Evolutionary conservation across 225 moss, liverwort and hornwort genomes (phyloP), one percentile per base, ranked within the genome.

Genomic region (Marchantia paleacea): DNA sequence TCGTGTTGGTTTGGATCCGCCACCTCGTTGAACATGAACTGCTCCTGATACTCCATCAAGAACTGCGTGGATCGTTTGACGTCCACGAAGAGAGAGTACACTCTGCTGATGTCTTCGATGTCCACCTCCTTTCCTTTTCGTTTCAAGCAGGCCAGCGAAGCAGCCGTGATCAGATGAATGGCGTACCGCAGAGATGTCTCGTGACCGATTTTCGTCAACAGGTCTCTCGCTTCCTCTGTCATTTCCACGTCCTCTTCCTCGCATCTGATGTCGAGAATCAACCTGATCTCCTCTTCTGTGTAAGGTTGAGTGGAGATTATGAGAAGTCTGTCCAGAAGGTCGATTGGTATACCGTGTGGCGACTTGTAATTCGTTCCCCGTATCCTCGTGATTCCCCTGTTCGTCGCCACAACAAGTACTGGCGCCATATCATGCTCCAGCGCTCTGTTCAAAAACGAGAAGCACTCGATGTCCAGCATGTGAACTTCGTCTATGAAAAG

Each of bases 211-310:
- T 94, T 94, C 18, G 92, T 92, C 13, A 94, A 85, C 6, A 94
- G 90, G 16, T 91, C 90, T 74, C 84, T 87, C 16, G 85, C 90
- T 50, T 94, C 92, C 10, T 92, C 92, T 25, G 91, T 85, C 92
- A 94, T 94, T 78, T 94, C 92, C 0, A 92, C 94, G 50, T 94
- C 94, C 77, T 94, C 92, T 75, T 94, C 92, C 81, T 94, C 94
- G 31, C 94, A 92, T 31, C 94, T 91, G 26, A 94, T 94, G 74
- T 94, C 92, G 15, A 94, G 82, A 74, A 94, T 92, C 80, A 86
- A 87, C 62, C 91, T 82, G 47, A 92, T 91, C 78, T 94, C 94
- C 5, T 85, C 89, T 79, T 91, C 92, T 0, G 87, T 82, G 22
- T 94, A 94, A 10, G 94, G 92, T 61, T 90, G 84, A 14, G 92